Conservation (phyloP, 352 stramenopile genomes). For the Plasmopara muralis region DNA sequence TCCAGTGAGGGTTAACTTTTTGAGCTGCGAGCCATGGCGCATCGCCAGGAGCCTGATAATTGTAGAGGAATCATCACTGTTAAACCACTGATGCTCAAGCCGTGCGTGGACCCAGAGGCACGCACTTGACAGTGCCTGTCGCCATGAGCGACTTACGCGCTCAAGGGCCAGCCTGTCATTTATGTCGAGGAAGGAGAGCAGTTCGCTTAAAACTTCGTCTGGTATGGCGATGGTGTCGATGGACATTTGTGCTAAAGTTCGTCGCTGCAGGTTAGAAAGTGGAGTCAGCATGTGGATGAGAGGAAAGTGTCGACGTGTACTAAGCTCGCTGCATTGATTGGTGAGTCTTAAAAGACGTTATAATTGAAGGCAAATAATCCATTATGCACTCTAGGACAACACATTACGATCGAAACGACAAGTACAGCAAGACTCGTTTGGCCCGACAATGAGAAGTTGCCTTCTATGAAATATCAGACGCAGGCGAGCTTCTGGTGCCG, state of each 20-base stretch:
- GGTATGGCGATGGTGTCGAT: constrained; percentile 11
- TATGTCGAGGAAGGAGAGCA: constrained; percentile 45
- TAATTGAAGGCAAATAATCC: background rate
- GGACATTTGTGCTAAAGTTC: constrained; percentile 7
- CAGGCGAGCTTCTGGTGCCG: too few species aligned
- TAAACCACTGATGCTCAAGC: constrained; percentile 30
- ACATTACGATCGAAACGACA: background rate
- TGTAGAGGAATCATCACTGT: constrained; percentile 18
- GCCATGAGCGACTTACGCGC: constrained; percentile 33
- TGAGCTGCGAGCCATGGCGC: constrained; percentile 34
- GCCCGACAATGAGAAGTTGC: too few species aligned
- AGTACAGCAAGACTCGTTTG: too few species aligned
- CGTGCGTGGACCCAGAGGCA: constrained; percentile 30
- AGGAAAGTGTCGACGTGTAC: constrained; percentile 12
- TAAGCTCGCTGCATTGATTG: constrained; percentile 20
- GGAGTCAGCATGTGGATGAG: background rate
- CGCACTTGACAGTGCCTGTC: constrained; percentile 18
- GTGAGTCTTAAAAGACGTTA: constrained; percentile 6
- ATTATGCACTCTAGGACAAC: background rate
- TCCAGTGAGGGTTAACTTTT: constrained; percentile 37
- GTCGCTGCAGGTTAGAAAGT: constrained; percentile 19
- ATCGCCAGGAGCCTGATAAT: constrained; percentile 28
- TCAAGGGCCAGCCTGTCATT: constrained; percentile 51
- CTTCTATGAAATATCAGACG: too few species aligned
- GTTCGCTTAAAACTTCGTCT: constrained; percentile 24